Base-by-base conservation (phyloP, 805 yeast species). In the Yamadazyma kitorensis region DNA sequence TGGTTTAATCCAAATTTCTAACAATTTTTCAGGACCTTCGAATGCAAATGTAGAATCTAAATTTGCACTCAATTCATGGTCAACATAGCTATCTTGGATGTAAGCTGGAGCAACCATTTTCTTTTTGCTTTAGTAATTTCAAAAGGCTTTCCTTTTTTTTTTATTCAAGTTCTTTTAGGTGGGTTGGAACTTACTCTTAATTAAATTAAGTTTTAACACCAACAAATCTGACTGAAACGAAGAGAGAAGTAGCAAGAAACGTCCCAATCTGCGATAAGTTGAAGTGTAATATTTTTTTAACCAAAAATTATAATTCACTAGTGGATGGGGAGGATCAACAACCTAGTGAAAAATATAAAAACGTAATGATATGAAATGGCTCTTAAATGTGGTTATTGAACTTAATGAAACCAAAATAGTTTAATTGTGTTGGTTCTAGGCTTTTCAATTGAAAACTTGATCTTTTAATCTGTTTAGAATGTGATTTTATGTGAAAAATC, bases 1-100 rank as follows among this genome's bases (percentile, higher is more conserved):
- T 9, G 81, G 74, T 48, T 80, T 79, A 55, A 88, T 80, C 96
- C 96, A 89, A 39, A 91, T 69, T 57, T 91, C 96, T 26, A 93
- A 68, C 37, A 91, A 69, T 60, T 91, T 93, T 60, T 91, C 98
- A 20, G 98, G 98, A 5, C 98, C 98, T 67, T 91, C 98, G 55
- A 91, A 91, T 2, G 97, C 96, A 53, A 79, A 83, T 10, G 95
- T 72, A 13, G 96, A 88, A 63, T 89, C 97, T 44, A 89, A 68
- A 40, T 76, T 73, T 28, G 79, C 80, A 6, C 95, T 82, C 31
- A 86, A 68, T 41, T 82, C 86, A 57, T 83, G 91, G 59, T 89
- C 89, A 49, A 87, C 78, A 53, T 71, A 79, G n/a, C n/a, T n/a
- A 48, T 70, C 74, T 37, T 64, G 62, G 33, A 39, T 27, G 51